Conservation (phyloP, 768 basidiomycete species). For the Rhodotorula sphaerocarpa region DNA sequence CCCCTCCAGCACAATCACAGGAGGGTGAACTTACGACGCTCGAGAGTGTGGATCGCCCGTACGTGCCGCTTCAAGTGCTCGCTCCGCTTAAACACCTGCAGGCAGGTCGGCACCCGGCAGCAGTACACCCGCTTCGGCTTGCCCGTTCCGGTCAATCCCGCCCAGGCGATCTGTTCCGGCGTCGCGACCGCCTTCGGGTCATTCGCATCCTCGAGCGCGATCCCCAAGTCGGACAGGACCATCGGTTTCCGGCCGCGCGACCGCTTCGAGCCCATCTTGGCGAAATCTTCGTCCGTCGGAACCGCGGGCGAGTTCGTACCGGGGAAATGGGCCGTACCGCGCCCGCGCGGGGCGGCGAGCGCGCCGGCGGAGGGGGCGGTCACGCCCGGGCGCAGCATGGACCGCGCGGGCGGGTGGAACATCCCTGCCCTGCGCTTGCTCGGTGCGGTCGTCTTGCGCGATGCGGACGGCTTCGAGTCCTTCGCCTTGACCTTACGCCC, state of each 20-base stretch:
- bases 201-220: not conserved
- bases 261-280: conserved; percentile 28
- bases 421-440: not conserved
- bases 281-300: conserved; percentile 12
- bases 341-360: not conserved
- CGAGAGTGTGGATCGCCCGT: conserved; percentile 79
- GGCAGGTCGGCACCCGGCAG: conserved; percentile 60
- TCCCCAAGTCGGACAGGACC: conserved; percentile 7
- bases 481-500: too few relatives aligned
- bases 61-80: conserved; percentile 88
- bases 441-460: not conserved
- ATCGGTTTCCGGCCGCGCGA: conserved; percentile 34
- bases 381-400: conserved; percentile 27
- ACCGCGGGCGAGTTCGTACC: conserved; percentile 11
- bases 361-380: not conserved
- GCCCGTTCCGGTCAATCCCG: conserved; percentile 34
- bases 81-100: conserved; percentile 76
- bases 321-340: not conserved
- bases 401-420: conserved; percentile 27
- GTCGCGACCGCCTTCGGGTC: conserved; percentile 15
- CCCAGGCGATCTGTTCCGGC: conserved; percentile 22
- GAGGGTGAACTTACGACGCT: conserved; percentile 62
- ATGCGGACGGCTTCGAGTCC: not conserved
- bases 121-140: conserved; percentile 32
- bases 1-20: not conserved